Evolutionary conservation across 192 early-diverging fungal genomes (phyloP).

Genomic region (Backusella mclennaniae): DNA sequence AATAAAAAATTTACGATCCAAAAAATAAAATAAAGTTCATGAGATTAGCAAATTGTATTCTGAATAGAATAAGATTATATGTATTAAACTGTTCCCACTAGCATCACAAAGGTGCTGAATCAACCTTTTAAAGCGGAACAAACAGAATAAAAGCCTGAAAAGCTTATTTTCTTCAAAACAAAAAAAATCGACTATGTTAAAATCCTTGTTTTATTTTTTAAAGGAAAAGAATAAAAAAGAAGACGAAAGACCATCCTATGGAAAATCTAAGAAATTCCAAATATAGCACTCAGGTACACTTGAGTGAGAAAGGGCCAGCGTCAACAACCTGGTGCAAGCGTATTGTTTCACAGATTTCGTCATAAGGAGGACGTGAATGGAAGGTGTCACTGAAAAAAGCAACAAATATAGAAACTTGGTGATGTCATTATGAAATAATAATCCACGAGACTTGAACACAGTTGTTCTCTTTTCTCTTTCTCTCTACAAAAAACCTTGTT

Average conservation of each 20-base stretch:
- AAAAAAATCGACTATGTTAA: background rate
- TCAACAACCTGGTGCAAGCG: background rate
- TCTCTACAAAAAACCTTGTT: background rate
- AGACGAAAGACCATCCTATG: background rate
- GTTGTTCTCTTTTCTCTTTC: background rate
- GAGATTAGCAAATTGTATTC: too few species aligned
- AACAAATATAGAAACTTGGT: background rate
- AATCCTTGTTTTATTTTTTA: background rate
- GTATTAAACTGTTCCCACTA: too few species aligned
- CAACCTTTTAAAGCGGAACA: too few species aligned
- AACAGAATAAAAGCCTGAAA: too few species aligned
- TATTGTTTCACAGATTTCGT: background rate
- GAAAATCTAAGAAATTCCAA: background rate
- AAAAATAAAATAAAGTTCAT: too few species aligned
- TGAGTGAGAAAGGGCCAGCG: background rate
- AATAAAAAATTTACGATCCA: too few species aligned
- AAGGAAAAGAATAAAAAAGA: background rate
- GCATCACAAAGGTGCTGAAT: too few species aligned
- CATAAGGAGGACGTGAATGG: background rate
- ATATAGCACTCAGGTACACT: background rate
- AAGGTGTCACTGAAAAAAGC: background rate
- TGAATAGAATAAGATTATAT: too few species aligned
- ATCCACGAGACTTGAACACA: background rate
- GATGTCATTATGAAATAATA: slow-evolving; percentile 7
- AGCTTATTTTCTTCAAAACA: too few species aligned